Base-by-base conservation (phyloP, 2,329 filamentous ascomycete species). In the Scedosporium aurantiacum region DNA sequence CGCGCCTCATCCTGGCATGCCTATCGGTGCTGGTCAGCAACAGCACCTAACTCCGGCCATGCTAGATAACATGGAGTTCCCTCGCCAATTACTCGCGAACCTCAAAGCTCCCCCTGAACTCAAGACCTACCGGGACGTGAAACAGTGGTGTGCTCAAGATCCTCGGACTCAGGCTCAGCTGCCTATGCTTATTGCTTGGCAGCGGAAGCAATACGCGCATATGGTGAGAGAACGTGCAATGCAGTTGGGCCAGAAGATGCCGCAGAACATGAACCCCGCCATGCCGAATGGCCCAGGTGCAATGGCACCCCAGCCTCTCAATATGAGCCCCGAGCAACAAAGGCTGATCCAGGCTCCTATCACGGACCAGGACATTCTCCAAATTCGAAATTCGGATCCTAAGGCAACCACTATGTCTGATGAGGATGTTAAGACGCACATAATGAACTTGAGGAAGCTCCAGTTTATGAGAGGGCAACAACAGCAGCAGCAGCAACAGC, bases 1-100 rank as follows among this genome's bases (percentile, higher is more conserved):
- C 55, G 5, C 58, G 43, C 32, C 37, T 8, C 18, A 25, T 10
- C 12, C 59, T 40, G 4, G n/a, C 28, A 8, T 63, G 64, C 25
- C 45, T 60, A 43, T 57, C 61, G 50, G 50, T 23, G 23, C 50
- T 25, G 14, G 21, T 56, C 67, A 68, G 3, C 76, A 76, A 27
- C 69, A 74, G 5, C 71, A 74, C 57, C 63, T 65, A 21, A 54
- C 27, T 18, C 27, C 12, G 27, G 58, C 58, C 1, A 68, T 76
- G 62, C 80, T 81, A 75, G 78, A 81, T 63, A 71, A 66, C 8
- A 76, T 81, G 75, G 78, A 81, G 10, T 63, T 82, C 0, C 78
- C 78, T 0, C 65, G 67, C 2, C 68, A 70, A 14, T 65, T 79
- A 4, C 63, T 75, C 14, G 66, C 70, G 14, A 64, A 71, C 1